Percentiles rank a stretch among this genome's conserved stretches.
Evolutionary conservation across 163 green algal species (phyloP).

Genomic region (Prototheca cutis): DNA sequence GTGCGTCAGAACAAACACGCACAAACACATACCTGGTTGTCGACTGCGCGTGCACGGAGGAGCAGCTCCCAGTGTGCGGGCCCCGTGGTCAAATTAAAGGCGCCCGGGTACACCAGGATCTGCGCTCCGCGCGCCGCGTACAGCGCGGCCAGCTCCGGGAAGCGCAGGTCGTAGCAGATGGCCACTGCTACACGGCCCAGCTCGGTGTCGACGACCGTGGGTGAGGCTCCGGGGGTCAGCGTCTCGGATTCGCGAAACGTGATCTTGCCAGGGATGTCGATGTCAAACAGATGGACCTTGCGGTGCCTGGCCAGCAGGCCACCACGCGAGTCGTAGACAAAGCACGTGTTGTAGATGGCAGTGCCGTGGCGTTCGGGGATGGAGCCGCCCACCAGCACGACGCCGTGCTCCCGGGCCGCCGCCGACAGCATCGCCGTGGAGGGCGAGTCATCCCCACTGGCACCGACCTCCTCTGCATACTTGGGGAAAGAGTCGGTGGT

Average conservation of each 20-base stretch:
- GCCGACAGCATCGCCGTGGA: slow-evolving; percentile 47
- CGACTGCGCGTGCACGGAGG: slow-evolving; percentile 70
- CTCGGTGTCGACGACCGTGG: slow-evolving; percentile 56
- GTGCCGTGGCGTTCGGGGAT: slow-evolving; percentile 65
- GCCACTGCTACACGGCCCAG: slow-evolving; percentile 64
- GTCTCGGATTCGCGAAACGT: slow-evolving; percentile 92
- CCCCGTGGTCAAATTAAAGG: slow-evolving; percentile 94
- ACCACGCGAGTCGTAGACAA: slow-evolving; percentile 68
- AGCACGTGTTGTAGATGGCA: slow-evolving; percentile 89
- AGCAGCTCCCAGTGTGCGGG: slow-evolving; percentile 94
- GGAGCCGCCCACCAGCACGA: slow-evolving; percentile 74
- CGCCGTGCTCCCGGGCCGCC: slow-evolving; percentile 14
- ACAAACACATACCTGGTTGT: slow-evolving; percentile 74
- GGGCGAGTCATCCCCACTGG: slow-evolving; percentile 31
- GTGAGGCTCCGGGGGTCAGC: slow-evolving; percentile 49
- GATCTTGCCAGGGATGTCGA: slow-evolving; percentile 94
- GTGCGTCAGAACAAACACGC: no score
- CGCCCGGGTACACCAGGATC: slow-evolving; percentile 76
- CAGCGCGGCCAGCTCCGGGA: slow-evolving; percentile 85
- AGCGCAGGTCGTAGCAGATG: slow-evolving; percentile 97
- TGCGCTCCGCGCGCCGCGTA: slow-evolving; percentile 63
- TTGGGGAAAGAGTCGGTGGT: slow-evolving; percentile 83
- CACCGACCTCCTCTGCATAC: slow-evolving; percentile 87
- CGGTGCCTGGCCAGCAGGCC: slow-evolving; percentile 75
- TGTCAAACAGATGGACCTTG: slow-evolving; percentile 93